phyloP scores from a whole-genome alignment of 441 rosid genomes.

The Syzygium malaccense region DNA sequence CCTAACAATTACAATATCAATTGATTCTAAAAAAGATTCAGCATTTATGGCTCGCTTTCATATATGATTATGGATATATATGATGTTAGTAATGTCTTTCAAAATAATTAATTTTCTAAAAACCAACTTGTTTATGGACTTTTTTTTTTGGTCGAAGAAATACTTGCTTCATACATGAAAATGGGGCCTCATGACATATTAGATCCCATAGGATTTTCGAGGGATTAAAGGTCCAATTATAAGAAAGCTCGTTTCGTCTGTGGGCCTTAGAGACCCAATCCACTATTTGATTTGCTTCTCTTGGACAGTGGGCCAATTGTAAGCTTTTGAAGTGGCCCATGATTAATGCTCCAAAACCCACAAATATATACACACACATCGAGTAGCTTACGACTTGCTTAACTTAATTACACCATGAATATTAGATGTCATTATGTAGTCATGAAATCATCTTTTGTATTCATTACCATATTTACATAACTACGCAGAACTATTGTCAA shows the following conservation, averaged over 20 bases:
- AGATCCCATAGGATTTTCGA: too few relatives aligned
- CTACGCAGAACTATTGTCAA: not conserved
- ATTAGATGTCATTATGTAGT: not conserved
- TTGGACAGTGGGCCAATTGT: too few relatives aligned
- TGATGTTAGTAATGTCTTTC: not conserved
- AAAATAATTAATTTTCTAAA: not conserved
- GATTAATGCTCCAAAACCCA: not conserved
- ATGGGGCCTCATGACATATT: too few relatives aligned
- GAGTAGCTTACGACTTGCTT: not conserved
- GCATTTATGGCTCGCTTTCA: not conserved
- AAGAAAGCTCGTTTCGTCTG: too few relatives aligned
- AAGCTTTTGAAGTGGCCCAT: not conserved
- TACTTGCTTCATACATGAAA: too few relatives aligned
- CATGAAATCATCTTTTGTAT: not conserved
- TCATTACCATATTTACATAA: not conserved
- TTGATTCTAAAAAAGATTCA: not conserved
- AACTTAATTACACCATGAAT: not conserved
- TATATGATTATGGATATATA: not conserved
- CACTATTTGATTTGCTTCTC: too few relatives aligned
- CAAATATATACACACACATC: not conserved
- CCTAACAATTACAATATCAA: too few relatives aligned
- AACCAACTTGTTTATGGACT: not conserved
- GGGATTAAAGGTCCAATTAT: too few relatives aligned
- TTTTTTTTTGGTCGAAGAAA: too few relatives aligned
- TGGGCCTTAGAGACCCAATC: too few relatives aligned